Conservation (phyloP, 106 monocot species). For the Apostasia shenzhenica region DNA sequence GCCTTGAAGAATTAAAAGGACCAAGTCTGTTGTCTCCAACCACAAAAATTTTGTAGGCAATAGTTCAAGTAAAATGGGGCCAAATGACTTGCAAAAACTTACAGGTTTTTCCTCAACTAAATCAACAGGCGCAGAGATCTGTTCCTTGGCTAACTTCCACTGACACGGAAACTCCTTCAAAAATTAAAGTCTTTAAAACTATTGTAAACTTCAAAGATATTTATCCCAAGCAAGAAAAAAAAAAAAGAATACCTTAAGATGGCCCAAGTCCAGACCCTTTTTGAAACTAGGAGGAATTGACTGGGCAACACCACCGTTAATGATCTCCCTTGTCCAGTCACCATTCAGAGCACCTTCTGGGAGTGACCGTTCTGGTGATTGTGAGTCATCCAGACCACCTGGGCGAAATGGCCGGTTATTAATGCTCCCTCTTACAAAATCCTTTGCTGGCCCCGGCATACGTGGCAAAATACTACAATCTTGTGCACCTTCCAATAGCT, state of each 20-base stretch:
- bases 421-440: slow-evolving; percentile 80
- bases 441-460: slow-evolving; percentile 74
- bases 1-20: neutral
- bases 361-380: slow-evolving; percentile 20
- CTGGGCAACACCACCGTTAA: slow-evolving; percentile 54
- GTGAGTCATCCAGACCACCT: slow-evolving; percentile 57
- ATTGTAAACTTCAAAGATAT: neutral
- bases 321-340: slow-evolving; percentile 73
- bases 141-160: slow-evolving; percentile 33
- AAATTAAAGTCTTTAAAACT: neutral
- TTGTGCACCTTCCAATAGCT: slow-evolving; percentile 51
- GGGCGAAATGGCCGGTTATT: slow-evolving; percentile 85
- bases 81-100: slow-evolving; percentile 15
- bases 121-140: neutral
- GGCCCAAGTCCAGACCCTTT: slow-evolving; percentile 69
- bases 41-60: neutral
- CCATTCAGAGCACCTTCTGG: slow-evolving; percentile 67
- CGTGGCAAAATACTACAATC: slow-evolving; percentile 43
- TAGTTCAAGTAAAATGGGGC: slow-evolving; percentile 4
- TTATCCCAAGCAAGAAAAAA: neutral
- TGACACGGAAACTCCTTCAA: slow-evolving; percentile 46
- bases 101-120: slow-evolving; percentile 40
- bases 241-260: slow-evolving; percentile 46
- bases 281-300: slow-evolving; percentile 68
- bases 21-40: neutral